Base-by-base conservation (phyloP, 768 basidiomycete species). In the Tulasnella calospora region DNA sequence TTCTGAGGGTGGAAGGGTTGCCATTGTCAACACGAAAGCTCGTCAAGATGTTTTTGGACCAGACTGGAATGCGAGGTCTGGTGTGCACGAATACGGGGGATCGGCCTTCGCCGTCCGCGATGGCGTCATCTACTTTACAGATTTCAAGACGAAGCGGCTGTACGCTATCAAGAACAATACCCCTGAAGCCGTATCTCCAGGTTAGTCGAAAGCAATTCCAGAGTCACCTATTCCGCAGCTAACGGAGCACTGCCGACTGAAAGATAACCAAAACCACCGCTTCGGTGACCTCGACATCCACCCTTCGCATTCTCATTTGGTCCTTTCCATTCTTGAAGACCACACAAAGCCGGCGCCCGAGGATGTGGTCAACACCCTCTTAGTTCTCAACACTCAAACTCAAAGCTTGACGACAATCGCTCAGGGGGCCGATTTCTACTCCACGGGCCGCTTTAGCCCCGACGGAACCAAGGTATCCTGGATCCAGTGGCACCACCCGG, bases 61-160 rank as follows among this genome's bases (percentile, higher is more conserved):
- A 41, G 86, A 85, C 0, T 92, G 88, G 87, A 91, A 88, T 82
- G 89, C 86, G 6, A 86, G 88, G 44, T 88, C 88, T 0, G 82
- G 86, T 21, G 91, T 93, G 3, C 89, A 92, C 35, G 92, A 92
- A 82, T 93, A 93, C 74, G 92, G 93, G 0, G 93, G 93, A 17
- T 89, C 87, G 2, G 84, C 90, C 1, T 89, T 89, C 0, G 86
- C 88, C 27, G 89, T 89, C 0, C 83, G 88, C 78, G 85, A 85
- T 55, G 87, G 86, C 9, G 83, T 85, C 15, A 83, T 88, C 10
- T 90, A 90, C 83, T 93, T 92, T 82, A 90, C 91, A 4, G 85
- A 91, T 82, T 83, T 86, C 40, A 76, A 74, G 17, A 89, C 91
- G 82, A 87, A 87, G 1, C 85, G 89, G 15, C 85, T 92, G 0